Evolutionary conservation across 805 yeast genomes (phyloP), one percentile per base, ranked within the genome.

Genomic region (Kodamaea neixiangensis): DNA sequence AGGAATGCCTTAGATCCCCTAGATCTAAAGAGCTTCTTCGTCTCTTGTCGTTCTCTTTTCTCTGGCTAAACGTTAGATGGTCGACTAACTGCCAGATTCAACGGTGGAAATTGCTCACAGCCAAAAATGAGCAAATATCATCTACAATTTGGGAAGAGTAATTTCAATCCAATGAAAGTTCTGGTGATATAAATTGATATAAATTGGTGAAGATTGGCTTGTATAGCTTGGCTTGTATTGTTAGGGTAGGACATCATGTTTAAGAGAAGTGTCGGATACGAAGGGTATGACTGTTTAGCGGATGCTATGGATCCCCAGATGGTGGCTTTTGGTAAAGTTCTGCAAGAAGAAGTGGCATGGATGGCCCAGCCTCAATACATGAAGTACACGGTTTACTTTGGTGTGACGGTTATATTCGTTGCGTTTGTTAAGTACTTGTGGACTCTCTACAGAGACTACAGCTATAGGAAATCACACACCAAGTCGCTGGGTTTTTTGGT

Each of bases 241-340:
- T 25, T 25, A 13, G 31, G 21, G 9, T 37, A 37, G n/a, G n/a
- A 15, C 38, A n/a, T 34, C 13, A 37, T 58, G 44, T 45, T 60
- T 39, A 38, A 47, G 34, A 47, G 49, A 21, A 19, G 47, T 14
- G 69, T 60, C 5, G 48, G 54, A 13, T 71, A 58, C 54, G 56
- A 73, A 13, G 78, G 76, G 2, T 56, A 72, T 54, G 73, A 73
- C 57, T 76, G 79, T 58, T 44, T 72, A 5, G 62, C 64, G 14
- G 77, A 75, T 51, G 47, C 46, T 53, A 62, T 50, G 17, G 50
- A 63, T 5, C 61, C 52, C 6, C 60, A 48, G 19, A 75, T 65
- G 48, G 51, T 42, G 52, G 53, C 44, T 17, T 57, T 58, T 20
- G 17, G 43, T 4, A 51, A n/a, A 9, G 52, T 42, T 9, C 72